Evolutionary conservation across 1,284 basidiomycete genomes (phyloP).

Genomic region (Irpex rosettiformis): DNA sequence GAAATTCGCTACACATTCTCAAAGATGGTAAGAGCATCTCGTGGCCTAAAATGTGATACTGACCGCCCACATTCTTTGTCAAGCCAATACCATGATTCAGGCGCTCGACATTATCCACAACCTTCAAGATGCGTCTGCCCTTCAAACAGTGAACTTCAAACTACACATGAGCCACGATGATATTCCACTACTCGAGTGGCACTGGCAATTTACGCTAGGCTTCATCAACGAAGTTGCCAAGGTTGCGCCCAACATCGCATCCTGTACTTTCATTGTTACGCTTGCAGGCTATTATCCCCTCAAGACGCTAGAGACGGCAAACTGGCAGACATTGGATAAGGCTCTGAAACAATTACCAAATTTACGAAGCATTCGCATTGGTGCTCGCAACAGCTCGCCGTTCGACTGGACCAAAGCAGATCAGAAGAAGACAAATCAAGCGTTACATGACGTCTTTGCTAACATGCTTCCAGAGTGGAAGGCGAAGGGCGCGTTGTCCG

Average conservation of each 20-base stretch:
- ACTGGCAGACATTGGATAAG: background rate
- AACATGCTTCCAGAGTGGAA: constrained; percentile 3
- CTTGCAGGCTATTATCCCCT: constrained; percentile 1
- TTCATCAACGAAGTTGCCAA: background rate
- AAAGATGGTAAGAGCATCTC: background rate
- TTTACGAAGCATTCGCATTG: background rate
- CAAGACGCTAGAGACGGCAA: background rate
- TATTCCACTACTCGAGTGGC: background rate
- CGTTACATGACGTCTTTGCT: constrained; percentile 2
- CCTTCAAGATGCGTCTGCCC: background rate
- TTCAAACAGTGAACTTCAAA: background rate
- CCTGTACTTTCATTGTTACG: background rate
- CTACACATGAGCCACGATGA: constrained; percentile 1
- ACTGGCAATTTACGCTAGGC: background rate
- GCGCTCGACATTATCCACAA: background rate
- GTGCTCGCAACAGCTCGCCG: background rate
- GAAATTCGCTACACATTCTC: constrained; percentile 1
- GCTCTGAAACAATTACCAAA: background rate
- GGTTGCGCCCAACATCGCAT: background rate
- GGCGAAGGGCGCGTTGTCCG: constrained; percentile 1
- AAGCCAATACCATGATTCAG: background rate
- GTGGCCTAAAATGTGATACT: background rate
- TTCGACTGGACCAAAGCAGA: constrained; percentile 4
- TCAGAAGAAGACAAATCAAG: constrained; percentile 2
- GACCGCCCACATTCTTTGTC: background rate